Evolutionary conservation across 2,329 filamentous ascomycete species (phyloP).

Genomic region (Cadophora sp.): DNA sequence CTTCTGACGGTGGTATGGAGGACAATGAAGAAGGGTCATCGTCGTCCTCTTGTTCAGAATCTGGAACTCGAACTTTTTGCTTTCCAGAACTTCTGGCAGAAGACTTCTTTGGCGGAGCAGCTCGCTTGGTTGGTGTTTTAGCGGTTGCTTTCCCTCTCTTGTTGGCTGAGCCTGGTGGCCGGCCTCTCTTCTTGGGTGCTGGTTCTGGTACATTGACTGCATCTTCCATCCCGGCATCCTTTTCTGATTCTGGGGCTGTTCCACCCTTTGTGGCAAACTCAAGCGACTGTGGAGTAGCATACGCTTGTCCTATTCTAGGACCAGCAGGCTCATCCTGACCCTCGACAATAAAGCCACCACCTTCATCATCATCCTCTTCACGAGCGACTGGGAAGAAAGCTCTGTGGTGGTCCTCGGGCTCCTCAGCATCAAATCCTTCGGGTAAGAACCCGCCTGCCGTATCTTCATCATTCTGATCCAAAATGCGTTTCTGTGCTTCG

Average conservation of each 20-base stretch:
- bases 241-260: conserved; percentile 18
- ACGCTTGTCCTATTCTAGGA: conserved; percentile 28
- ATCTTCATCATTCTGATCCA: conserved; percentile 53
- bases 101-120: conserved; percentile 15
- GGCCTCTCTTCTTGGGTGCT: conserved; percentile 33
- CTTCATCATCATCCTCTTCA: conserved; percentile 36
- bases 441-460: conserved; percentile 68
- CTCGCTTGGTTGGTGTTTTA: conserved; percentile 29
- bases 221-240: conserved; percentile 32
- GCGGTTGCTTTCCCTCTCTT: conserved; percentile 25
- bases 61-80: conserved; percentile 25
- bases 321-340: conserved; percentile 32
- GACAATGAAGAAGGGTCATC: conserved; percentile 28
- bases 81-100: conserved; percentile 20
- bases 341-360: conserved; percentile 42
- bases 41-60: conserved; percentile 31
- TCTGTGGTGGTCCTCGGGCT: conserved; percentile 35
- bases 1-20: conserved; percentile 15
- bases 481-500: conserved; percentile 41
- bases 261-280: conserved; percentile 20
- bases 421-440: conserved; percentile 60
- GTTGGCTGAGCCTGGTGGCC: conserved; percentile 30
- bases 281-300: conserved; percentile 36
- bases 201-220: neutral
- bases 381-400: conserved; percentile 44